Conservation (phyloP, 495 filamentous ascomycete genomes). For the Umbilicaria muhlenbergii region DNA sequence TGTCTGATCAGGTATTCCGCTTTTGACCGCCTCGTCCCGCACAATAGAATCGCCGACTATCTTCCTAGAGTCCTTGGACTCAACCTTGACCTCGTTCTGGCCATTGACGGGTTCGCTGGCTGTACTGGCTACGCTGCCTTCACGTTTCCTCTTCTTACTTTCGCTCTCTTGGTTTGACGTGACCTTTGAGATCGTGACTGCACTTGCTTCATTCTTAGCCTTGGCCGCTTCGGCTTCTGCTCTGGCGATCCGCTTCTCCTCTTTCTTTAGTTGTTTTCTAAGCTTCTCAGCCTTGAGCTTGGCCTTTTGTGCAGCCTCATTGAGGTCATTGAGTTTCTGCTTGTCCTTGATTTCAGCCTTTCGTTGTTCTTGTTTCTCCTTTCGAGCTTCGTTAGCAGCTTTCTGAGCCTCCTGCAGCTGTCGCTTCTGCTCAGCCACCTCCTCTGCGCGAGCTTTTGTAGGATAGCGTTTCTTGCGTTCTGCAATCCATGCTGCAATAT, state of each 20-base stretch:
- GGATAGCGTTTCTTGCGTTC: slow-evolving; percentile 68
- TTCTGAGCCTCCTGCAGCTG: slow-evolving; percentile 28
- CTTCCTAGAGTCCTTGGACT: not conserved
- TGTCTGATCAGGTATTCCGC: no score
- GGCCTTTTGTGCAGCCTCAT: slow-evolving; percentile 21
- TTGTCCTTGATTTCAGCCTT: slow-evolving; percentile 16
- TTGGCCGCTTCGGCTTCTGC: slow-evolving; percentile 27
- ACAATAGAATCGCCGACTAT: no score
- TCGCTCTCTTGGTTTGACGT: no score
- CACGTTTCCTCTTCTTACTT: no score
- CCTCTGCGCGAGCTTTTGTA: slow-evolving; percentile 45
- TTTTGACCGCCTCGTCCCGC: no score
- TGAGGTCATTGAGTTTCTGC: slow-evolving; percentile 15
- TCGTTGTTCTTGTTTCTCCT: slow-evolving; percentile 13
- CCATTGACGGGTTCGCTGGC: no score
- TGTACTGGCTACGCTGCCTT: no score
- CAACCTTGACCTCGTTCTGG: not conserved
- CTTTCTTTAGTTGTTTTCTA: slow-evolving; percentile 27
- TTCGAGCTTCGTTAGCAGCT: slow-evolving; percentile 19
- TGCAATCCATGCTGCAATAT: slow-evolving; percentile 64
- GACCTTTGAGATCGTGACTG: not conserved
- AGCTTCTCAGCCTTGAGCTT: slow-evolving; percentile 35
- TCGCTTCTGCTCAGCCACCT: slow-evolving; percentile 24
- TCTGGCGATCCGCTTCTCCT: slow-evolving; percentile 31
- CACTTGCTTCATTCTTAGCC: not conserved